A percentile compares a stretch with the other conserved stretches of the same genome.
Evolutionary conservation across 208 protist species (phyloP).

Genomic region (Naegleria lovaniensis): DNA sequence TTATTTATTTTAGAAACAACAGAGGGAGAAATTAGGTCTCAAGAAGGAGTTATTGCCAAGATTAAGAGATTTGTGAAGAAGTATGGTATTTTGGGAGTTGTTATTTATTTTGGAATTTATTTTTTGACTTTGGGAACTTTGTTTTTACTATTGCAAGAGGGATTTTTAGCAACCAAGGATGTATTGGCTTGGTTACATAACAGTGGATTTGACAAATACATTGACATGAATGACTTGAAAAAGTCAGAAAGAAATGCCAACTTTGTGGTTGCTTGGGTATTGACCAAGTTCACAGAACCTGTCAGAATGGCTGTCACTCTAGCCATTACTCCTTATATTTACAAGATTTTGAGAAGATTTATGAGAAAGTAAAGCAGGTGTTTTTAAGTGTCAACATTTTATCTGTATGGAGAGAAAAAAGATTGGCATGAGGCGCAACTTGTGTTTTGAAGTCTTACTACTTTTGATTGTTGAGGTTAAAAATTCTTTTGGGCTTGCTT

Average conservation of each 20-base stretch:
- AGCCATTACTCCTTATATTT: background rate
- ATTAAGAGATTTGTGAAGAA: slow-evolving; percentile 1
- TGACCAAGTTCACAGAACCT: slow-evolving; percentile 10
- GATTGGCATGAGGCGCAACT: too few species aligned
- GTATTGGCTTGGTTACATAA: background rate
- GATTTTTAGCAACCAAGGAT: background rate
- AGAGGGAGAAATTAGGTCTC: background rate
- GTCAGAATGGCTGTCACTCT: background rate
- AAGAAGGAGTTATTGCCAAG: background rate
- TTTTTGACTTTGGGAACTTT: background rate
- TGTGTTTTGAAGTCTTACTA: too few species aligned
- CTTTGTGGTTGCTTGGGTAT: background rate
- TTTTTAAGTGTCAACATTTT: background rate
- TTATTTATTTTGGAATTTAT: background rate
- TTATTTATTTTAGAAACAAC: background rate
- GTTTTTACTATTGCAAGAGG: background rate
- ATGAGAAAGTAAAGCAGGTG: background rate
- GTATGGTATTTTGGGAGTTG: background rate
- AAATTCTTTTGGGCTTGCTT: too few species aligned
- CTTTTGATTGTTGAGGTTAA: too few species aligned
- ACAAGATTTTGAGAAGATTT: background rate
- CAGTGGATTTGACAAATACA: background rate
- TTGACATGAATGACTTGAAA: background rate
- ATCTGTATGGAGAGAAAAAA: too few species aligned
- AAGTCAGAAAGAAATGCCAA: background rate